These are phyloP conservation scores for Rhizophagus clarus DNA, from an alignment of 192 early-diverging fungal species.

Conservation along the genomic window DNA sequence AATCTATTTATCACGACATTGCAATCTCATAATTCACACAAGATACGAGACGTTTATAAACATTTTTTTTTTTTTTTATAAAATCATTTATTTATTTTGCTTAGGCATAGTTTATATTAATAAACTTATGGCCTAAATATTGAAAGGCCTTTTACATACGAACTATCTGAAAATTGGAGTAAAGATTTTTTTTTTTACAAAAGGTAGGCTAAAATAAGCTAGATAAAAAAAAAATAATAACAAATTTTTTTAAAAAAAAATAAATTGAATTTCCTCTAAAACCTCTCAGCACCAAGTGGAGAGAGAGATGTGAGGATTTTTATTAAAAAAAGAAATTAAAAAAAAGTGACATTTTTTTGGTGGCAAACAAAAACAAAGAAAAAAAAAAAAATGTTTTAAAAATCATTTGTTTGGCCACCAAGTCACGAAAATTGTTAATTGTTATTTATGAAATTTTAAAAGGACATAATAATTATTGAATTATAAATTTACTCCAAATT, in stretches of 20 bases:
- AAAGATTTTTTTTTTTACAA: not conserved
- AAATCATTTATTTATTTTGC: not conserved
- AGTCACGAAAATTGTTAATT: not conserved
- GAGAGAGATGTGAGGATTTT: not conserved
- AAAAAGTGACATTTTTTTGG: not conserved
- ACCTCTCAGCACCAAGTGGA: conserved; percentile 14
- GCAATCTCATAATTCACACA: too few species aligned
- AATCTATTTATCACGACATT: too few species aligned
- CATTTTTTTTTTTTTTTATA: not conserved
- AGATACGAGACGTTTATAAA: not conserved
- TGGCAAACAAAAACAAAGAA: conserved; percentile 1
- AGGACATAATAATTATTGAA: not conserved
- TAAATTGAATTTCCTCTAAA: not conserved
- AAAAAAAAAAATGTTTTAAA: not conserved
- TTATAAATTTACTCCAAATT: not conserved
- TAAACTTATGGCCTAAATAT: not conserved
- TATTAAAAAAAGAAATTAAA: not conserved
- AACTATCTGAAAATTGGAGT: conserved; percentile 13
- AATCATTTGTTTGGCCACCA: not conserved
- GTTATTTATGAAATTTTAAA: not conserved
- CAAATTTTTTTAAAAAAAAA: not conserved
- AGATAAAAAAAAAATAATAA: too few species aligned
- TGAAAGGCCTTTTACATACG: not conserved
- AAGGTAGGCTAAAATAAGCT: not conserved
- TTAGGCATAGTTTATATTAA: not conserved